A percentile compares a stretch with the other conserved stretches of the same genome.
Conservation (phyloP, 2,329 filamentous ascomycete genomes). For the Aspergillus thermomutatus region DNA sequence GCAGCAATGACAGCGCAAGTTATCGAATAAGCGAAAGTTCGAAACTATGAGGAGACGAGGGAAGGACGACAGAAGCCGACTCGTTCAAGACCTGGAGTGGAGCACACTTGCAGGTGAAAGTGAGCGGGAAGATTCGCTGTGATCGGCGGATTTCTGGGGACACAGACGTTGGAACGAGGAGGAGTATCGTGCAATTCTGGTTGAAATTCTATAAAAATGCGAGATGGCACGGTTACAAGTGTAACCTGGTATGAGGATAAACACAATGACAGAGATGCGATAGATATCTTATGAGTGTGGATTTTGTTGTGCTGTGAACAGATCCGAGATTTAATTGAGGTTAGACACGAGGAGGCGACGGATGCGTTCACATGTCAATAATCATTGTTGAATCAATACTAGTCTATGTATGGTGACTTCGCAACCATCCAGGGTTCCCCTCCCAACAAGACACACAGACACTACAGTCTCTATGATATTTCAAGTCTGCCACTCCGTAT, state of each 20-base stretch:
- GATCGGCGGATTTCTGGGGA: background rate
- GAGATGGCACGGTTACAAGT: background rate
- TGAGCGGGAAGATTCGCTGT: background rate
- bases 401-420: background rate
- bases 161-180: background rate
- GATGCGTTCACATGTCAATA: background rate
- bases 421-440: background rate
- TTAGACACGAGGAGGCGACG: background rate
- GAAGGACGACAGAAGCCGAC: background rate
- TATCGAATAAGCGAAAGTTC: background rate
- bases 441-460: background rate
- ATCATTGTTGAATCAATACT: background rate
- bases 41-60: background rate
- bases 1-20: slow-evolving; percentile 11
- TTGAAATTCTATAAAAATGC: background rate
- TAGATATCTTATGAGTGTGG: background rate
- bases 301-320: background rate
- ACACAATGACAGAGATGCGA: background rate
- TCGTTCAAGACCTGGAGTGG: background rate
- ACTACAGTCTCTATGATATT: background rate
- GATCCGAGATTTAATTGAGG: background rate
- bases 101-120: background rate
- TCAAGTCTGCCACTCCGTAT: background rate
- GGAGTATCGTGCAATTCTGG: background rate
- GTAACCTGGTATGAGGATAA: background rate